Evolutionary conservation across 371 early-diverging fungal genomes (phyloP).

Genomic region (Synchytrium microbalum): DNA sequence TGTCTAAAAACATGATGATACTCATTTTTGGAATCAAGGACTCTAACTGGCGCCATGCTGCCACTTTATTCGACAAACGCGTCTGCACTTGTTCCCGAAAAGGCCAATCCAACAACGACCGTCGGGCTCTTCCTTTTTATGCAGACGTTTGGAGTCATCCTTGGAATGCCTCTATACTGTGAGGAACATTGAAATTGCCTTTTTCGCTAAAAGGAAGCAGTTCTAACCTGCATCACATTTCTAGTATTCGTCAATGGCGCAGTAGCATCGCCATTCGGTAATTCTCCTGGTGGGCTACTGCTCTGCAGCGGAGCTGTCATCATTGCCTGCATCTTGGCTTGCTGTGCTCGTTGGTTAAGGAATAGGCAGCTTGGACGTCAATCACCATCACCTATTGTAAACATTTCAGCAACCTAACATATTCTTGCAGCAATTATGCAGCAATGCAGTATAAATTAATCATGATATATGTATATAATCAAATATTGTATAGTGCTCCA

Average conservation of each 20-base stretch:
- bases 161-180: neutral
- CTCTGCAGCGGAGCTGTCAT: neutral
- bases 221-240: neutral
- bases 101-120: neutral
- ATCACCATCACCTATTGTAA: no score
- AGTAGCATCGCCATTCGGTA: neutral
- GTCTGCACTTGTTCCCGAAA: neutral
- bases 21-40: neutral
- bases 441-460: no score
- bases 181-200: no score
- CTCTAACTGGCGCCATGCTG: neutral
- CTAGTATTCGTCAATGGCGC: neutral
- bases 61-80: neutral
- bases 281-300: neutral
- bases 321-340: neutral
- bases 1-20: neutral
- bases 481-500: no score
- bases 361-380: neutral
- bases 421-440: no score
- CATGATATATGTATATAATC: no score
- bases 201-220: neutral
- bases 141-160: neutral
- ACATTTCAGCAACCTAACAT: no score
- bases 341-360: neutral
- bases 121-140: neutral